These are phyloP conservation scores for Boechera retrofracta DNA, from an alignment of 345 rosid species.

Conservation along the genomic window DNA sequence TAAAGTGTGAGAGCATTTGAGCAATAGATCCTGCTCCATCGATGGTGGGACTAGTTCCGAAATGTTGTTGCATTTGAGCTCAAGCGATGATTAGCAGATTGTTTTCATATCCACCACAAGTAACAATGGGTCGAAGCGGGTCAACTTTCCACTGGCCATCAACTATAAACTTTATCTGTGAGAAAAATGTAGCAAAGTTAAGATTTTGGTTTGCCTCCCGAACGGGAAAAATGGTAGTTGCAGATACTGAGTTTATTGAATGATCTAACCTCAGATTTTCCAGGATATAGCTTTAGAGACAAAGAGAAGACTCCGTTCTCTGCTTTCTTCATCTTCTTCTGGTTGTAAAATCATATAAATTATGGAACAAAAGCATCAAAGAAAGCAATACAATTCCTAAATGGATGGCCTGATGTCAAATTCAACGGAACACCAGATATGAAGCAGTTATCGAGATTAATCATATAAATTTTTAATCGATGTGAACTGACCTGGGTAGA, in stretches of 20 bases:
- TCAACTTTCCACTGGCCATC: slow-evolving; percentile 96
- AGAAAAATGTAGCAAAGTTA: slow-evolving; percentile 14
- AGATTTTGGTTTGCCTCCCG: slow-evolving; percentile 12
- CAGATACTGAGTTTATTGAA: neutral
- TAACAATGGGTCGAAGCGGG: slow-evolving; percentile 84
- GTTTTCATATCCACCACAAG: slow-evolving; percentile 66
- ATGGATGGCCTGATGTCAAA: neutral
- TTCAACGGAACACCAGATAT: slow-evolving; percentile 20
- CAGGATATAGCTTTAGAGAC: slow-evolving; percentile 78
- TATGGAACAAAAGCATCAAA: neutral
- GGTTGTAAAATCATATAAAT: slow-evolving; percentile 33
- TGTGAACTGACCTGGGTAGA: slow-evolving; percentile 66
- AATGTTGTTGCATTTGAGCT: slow-evolving; percentile 20
- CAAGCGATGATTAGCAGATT: slow-evolving; percentile 72
- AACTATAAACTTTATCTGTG: slow-evolving; percentile 88
- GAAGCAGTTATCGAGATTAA: neutral
- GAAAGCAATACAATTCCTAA: neutral
- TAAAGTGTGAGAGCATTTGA: too few species aligned
- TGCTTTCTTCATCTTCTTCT: slow-evolving; percentile 94
- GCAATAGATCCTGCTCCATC: slow-evolving; percentile 21
- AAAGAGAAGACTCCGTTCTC: slow-evolving; percentile 67
- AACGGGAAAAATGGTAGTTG: neutral
- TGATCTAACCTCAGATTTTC: slow-evolving; percentile 76
- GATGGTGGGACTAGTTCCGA: slow-evolving; percentile 19
- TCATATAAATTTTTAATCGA: neutral